A percentile compares a stretch with the other conserved stretches of the same genome.
Evolutionary conservation across 306 rosid genomes (phyloP).

Genomic region (Lotus japonicus): DNA sequence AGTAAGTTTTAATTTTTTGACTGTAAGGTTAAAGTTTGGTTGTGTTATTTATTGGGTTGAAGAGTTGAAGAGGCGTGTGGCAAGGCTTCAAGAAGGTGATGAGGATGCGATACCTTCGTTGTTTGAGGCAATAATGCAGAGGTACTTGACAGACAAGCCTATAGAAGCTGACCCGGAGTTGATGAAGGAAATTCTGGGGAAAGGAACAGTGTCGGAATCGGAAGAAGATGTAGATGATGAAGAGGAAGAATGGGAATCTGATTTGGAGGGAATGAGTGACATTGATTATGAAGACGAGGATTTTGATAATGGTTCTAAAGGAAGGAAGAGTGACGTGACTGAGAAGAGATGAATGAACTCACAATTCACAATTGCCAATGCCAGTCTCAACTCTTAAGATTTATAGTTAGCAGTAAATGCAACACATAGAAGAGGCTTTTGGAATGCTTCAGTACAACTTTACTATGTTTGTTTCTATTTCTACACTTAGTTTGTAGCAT

Average conservation of each 20-base stretch:
- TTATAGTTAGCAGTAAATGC: not conserved
- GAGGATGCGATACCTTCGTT: conserved; percentile 50
- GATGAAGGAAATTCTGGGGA: conserved; percentile 52
- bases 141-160: conserved; percentile 47
- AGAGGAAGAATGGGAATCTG: conserved; percentile 22
- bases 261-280: conserved; percentile 18
- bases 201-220: conserved; percentile 11
- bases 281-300: conserved; percentile 19
- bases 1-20: not conserved
- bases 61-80: conserved; percentile 62
- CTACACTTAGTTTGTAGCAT: not conserved
- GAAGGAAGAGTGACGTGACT: conserved; percentile 23
- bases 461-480: not conserved
- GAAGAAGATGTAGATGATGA: conserved; percentile 18
- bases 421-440: not conserved
- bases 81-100: conserved; percentile 49
- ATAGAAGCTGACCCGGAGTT: conserved; percentile 46
- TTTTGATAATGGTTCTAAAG: conserved; percentile 33
- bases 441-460: not conserved
- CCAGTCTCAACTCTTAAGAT: not conserved
- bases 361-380: not conserved
- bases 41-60: not conserved
- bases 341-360: not conserved
- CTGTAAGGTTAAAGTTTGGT: not conserved
- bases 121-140: conserved; percentile 68